These are phyloP conservation scores for Pythium brachiatum DNA, from an alignment of 352 stramenopile species.

Conservation along the genomic window DNA sequence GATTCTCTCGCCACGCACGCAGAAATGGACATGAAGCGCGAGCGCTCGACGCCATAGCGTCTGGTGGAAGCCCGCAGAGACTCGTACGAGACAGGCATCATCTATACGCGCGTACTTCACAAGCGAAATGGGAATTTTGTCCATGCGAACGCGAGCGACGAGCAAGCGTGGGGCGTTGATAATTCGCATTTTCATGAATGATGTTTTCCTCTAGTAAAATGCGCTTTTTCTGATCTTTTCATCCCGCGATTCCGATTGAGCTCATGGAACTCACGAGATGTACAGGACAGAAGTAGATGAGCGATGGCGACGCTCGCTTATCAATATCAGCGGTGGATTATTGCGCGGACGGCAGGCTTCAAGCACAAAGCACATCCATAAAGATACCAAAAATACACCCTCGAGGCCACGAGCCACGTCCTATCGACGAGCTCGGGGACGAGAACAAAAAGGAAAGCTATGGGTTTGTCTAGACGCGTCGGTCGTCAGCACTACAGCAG, in stretches of 20 bases:
- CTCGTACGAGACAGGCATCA: not conserved
- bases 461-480: not conserved
- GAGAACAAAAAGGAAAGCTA: constrained; percentile 12
- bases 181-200: constrained; percentile 18
- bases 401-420: not conserved
- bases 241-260: not conserved
- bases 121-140: not conserved
- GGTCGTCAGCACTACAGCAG: not conserved
- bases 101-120: not conserved
- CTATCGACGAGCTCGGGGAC: not conserved
- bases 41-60: not conserved
- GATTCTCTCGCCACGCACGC: not conserved
- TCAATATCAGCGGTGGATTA: constrained; percentile 15
- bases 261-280: too few species aligned
- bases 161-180: constrained; percentile 8
- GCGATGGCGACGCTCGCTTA: too few species aligned
- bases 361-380: constrained; percentile 13
- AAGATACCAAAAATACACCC: constrained; percentile 28
- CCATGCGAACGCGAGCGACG: not conserved
- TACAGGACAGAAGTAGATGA: too few species aligned
- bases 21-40: constrained; percentile 18
- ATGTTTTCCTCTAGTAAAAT: constrained; percentile 11
- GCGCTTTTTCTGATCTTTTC: constrained; percentile 1
- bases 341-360: constrained; percentile 4
- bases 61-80: not conserved